phyloP scores from a whole-genome alignment of 73 alveolate genomes.

The Paramecium sonneborni region DNA sequence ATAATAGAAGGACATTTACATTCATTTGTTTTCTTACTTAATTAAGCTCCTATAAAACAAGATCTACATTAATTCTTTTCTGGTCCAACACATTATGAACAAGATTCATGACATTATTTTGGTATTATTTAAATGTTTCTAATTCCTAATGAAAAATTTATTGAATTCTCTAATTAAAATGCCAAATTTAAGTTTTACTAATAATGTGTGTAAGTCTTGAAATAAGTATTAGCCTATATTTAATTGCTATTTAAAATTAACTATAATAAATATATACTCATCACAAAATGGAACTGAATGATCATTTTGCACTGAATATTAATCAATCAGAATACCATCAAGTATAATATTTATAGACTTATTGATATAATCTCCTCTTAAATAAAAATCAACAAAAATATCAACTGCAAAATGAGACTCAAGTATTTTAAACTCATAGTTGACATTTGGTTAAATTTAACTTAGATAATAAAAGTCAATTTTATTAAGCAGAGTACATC shows the following conservation, averaged over 20 bases:
- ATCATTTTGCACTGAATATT: not conserved
- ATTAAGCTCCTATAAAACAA: not conserved
- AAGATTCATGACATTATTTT: not conserved
- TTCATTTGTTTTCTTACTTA: not conserved
- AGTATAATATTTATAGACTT: not conserved
- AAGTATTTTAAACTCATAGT: not conserved
- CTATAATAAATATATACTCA: not conserved
- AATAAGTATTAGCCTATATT: not conserved
- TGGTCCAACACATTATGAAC: constrained; percentile 4
- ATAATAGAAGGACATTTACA: not conserved
- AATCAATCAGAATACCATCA: not conserved
- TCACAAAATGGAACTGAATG: constrained; percentile 1
- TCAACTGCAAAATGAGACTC: constrained; percentile 4
- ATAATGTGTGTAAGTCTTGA: not conserved
- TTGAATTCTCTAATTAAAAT: not conserved
- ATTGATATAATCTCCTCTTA: not conserved
- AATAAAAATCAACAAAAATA: not conserved
- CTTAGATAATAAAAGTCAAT: not conserved
- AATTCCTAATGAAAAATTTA: not conserved
- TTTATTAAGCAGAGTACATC: not conserved
- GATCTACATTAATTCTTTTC: not conserved
- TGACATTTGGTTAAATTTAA: not conserved
- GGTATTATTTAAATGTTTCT: not conserved
- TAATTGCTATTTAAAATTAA: not conserved
- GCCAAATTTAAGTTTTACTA: not conserved